Percentiles rank a stretch among this genome's conserved stretches.
Conservation (phyloP, 805 yeast species). For the Kuraishia molischiana region DNA sequence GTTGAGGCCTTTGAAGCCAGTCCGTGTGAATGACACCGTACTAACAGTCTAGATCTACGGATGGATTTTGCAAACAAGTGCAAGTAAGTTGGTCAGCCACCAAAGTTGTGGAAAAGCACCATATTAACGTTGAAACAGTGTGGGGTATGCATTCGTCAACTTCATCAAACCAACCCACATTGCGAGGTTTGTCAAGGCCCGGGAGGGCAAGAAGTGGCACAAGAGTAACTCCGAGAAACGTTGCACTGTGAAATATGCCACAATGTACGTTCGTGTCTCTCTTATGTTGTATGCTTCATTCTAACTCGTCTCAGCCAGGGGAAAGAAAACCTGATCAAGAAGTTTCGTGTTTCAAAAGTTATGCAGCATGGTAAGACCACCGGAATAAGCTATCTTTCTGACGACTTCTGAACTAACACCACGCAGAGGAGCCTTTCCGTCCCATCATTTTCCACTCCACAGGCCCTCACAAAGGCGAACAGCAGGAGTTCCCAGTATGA, state of each 20-base stretch:
- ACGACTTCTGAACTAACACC: neutral
- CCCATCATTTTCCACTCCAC: conserved; percentile 36
- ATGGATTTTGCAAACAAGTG: conserved; percentile 42
- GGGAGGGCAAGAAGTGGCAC: conserved; percentile 39
- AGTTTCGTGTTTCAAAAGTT: conserved; percentile 39
- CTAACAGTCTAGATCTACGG: conserved; percentile 26
- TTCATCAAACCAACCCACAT: conserved; percentile 34
- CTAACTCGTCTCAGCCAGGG: conserved; percentile 32
- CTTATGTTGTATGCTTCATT: too few species aligned
- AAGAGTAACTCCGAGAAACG: conserved; percentile 37
- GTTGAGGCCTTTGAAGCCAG: conserved; percentile 7
- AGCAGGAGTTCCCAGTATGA: conserved; percentile 25
- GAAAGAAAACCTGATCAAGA: conserved; percentile 29
- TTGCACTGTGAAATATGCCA: conserved; percentile 42
- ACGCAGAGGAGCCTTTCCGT: conserved; percentile 29
- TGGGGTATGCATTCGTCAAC: conserved; percentile 46
- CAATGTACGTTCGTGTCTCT: conserved; percentile 21
- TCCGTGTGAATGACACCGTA: neutral
- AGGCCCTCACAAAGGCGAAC: conserved; percentile 32
- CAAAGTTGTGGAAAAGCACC: neutral
- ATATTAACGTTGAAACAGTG: conserved; percentile 12
- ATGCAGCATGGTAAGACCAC: conserved; percentile 23
- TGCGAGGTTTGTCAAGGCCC: conserved; percentile 30
- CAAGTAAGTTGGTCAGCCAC: conserved; percentile 18
- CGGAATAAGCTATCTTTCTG: neutral